Evolutionary conservation across 495 filamentous ascomycete genomes (phyloP).

Genomic region (Collariella sp.): DNA sequence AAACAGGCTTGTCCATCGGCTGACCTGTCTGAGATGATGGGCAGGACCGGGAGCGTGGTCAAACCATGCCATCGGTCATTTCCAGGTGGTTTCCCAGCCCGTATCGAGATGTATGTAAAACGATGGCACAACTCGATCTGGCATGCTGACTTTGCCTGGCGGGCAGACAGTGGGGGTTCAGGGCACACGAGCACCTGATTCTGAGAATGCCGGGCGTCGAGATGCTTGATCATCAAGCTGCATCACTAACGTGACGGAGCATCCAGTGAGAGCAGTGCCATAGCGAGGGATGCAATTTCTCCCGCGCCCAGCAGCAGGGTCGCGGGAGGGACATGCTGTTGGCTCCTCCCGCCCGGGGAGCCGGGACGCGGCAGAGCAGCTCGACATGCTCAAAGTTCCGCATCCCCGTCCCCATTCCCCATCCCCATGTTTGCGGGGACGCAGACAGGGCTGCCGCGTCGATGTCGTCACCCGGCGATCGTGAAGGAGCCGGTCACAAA

Average conservation of each 20-base stretch:
- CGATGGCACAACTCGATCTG: background rate
- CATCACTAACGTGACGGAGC: background rate
- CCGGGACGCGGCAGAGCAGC: background rate
- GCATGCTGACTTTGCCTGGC: background rate
- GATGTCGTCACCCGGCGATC: constrained; percentile 4
- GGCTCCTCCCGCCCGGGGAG: background rate
- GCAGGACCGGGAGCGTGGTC: background rate
- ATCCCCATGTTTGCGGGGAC: background rate
- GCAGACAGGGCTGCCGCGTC: background rate
- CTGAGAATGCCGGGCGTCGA: background rate
- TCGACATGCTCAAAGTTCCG: background rate
- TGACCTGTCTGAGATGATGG: background rate
- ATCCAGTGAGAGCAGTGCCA: background rate
- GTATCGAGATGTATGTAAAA: background rate
- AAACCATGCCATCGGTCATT: background rate
- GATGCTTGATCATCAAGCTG: background rate
- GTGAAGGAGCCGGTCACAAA: background rate
- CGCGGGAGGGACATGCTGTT: no score
- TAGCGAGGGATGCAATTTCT: background rate
- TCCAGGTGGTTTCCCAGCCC: background rate
- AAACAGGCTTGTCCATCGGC: no score
- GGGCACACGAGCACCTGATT: background rate
- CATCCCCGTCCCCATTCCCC: no score
- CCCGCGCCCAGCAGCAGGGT: background rate
- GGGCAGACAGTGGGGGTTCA: background rate